phyloP scores from a whole-genome alignment of 2,329 filamentous ascomycete species.

The Dactylellina parvicollis region DNA sequence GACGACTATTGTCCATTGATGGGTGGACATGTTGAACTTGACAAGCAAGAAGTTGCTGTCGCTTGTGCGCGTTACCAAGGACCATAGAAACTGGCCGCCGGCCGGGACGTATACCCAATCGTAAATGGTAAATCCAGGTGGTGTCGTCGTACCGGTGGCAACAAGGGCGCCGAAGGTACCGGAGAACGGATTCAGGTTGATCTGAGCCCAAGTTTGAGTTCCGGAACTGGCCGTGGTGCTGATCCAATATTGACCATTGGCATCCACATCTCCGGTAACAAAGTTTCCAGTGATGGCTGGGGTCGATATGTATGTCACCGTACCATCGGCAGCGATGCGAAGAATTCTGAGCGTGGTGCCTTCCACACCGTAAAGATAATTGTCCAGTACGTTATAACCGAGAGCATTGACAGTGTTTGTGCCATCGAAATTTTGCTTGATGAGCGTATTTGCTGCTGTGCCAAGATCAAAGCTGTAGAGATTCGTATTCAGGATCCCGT shows the following conservation, averaged over 20 bases:
- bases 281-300: background rate
- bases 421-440: background rate
- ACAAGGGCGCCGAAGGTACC: background rate
- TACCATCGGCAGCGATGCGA: background rate
- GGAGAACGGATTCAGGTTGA: slow-evolving; percentile 6
- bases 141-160: background rate
- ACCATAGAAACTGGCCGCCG: background rate
- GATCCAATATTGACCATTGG: slow-evolving; percentile 2
- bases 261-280: slow-evolving; percentile 2
- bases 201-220: background rate
- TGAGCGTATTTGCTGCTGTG: background rate
- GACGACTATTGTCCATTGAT: background rate
- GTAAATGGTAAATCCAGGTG: background rate
- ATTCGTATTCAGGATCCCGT: background rate
- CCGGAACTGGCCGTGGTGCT: background rate
- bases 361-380: slow-evolving; percentile 6
- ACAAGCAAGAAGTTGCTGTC: background rate
- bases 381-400: slow-evolving; percentile 7
- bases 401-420: background rate
- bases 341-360: background rate
- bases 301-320: background rate
- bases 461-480: background rate
- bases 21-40: background rate
- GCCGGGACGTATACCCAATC: slow-evolving; percentile 16
- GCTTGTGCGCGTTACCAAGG: background rate